Evolutionary conservation across 73 alveolate genomes (phyloP).

Genomic region (Diophrys appendiculata): DNA sequence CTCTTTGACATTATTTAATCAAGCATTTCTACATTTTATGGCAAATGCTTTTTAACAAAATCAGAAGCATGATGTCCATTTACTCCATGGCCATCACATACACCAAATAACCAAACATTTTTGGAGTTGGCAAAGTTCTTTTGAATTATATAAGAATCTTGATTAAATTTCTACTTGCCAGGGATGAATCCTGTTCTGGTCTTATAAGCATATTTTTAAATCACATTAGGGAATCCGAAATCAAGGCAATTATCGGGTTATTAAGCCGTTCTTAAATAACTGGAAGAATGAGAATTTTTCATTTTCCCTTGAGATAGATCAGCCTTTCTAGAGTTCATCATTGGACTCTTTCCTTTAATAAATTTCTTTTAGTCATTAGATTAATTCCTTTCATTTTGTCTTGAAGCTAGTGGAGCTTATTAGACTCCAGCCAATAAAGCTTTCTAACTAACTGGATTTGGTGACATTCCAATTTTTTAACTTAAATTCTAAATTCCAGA

Average conservation of each 20-base stretch:
- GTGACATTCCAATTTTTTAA: not conserved
- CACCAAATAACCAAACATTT: conserved; percentile 81
- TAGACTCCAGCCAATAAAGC: not conserved
- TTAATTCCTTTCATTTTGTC: not conserved
- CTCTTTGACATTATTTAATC: conserved; percentile 19
- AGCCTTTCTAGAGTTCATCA: too few relatives aligned
- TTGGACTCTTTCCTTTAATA: too few relatives aligned
- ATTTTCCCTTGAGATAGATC: too few relatives aligned
- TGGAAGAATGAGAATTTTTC: too few relatives aligned
- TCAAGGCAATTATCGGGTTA: too few relatives aligned
- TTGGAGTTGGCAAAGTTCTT: conserved; percentile 47
- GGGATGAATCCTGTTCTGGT: conserved; percentile 64
- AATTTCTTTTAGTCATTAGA: too few relatives aligned
- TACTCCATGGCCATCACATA: conserved; percentile 98
- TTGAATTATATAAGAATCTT: conserved; percentile 33
- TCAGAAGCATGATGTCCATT: conserved; percentile 93
- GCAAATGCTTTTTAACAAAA: conserved; percentile 83
- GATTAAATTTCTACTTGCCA: conserved; percentile 39
- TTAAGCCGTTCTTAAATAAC: too few relatives aligned
- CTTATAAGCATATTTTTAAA: conserved; percentile 42
- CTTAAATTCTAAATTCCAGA: not conserved
- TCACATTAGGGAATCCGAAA: not conserved
- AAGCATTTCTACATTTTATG: conserved; percentile 20
- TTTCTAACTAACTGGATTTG: not conserved
- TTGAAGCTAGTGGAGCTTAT: not conserved